Evolutionary conservation across 495 filamentous ascomycete genomes (phyloP).

Genomic region (Annulohypoxylon maeteangense): DNA sequence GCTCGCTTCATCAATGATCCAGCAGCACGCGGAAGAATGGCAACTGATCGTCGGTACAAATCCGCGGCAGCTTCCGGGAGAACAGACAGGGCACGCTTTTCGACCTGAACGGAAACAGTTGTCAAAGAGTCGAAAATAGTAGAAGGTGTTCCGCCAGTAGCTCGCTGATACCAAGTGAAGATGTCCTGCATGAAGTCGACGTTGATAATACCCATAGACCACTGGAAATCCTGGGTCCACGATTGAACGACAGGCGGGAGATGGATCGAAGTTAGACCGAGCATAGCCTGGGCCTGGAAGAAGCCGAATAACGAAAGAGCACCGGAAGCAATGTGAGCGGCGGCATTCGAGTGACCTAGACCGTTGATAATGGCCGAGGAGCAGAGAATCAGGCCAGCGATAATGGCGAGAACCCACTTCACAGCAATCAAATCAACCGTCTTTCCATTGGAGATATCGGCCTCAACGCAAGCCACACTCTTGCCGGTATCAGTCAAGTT

Average conservation of each 20-base stretch:
- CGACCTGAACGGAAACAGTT: constrained; percentile 83
- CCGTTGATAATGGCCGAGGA: constrained; percentile 85
- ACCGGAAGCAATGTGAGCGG: constrained; percentile 93
- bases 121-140: constrained; percentile 78
- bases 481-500: constrained; percentile 68
- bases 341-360: constrained; percentile 92
- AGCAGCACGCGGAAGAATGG: constrained; percentile 47
- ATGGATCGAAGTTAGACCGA: constrained; percentile 85
- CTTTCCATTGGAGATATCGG: constrained; percentile 89
- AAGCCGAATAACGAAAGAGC: constrained; percentile 92
- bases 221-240: constrained; percentile 99
- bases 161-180: constrained; percentile 94
- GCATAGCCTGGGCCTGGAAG: constrained; percentile 96
- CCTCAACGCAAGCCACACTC: constrained; percentile 88
- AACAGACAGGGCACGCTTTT: constrained; percentile 71
- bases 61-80: constrained; percentile 59
- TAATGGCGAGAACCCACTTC: constrained; percentile 87
- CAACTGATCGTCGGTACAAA: constrained; percentile 44
- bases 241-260: constrained; percentile 90
- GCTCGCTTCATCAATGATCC: constrained; percentile 53
- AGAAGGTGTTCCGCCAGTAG: constrained; percentile 89
- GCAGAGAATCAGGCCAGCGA: constrained; percentile 83
- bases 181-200: constrained; percentile 88
- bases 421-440: constrained; percentile 91
- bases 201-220: constrained; percentile 97